Conservation (phyloP, 2,329 filamentous ascomycete genomes). For the Trichoderma atrobrunneum region DNA sequence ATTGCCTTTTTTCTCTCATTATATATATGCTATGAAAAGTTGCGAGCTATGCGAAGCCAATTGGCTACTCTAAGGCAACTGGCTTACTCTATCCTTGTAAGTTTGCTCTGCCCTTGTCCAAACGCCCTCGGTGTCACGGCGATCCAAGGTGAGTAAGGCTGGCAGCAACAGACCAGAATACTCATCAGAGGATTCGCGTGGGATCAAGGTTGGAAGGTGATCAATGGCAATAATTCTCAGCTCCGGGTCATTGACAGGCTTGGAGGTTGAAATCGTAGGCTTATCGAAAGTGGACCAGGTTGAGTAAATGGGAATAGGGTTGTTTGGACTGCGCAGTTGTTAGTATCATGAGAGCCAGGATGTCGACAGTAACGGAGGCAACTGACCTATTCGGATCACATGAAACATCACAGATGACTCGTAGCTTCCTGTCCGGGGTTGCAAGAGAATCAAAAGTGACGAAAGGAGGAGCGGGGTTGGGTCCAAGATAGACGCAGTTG, state of each 20-base stretch:
- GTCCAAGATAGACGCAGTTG: background rate
- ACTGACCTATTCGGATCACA: slow-evolving; percentile 52
- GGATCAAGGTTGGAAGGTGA: slow-evolving; percentile 74
- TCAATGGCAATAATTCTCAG: slow-evolving; percentile 81
- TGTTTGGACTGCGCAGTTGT: slow-evolving; percentile 52
- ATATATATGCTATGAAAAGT: background rate
- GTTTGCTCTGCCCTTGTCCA: slow-evolving; percentile 79
- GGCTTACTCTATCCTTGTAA: slow-evolving; percentile 55
- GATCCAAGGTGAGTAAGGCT: slow-evolving; percentile 70
- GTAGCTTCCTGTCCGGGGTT: background rate
- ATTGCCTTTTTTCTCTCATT: background rate
- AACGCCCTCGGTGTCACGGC: slow-evolving; percentile 66
- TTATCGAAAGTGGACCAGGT: slow-evolving; percentile 56
- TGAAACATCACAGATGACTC: background rate
- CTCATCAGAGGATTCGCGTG: slow-evolving; percentile 78
- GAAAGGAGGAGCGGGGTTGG: background rate
- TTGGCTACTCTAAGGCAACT: background rate
- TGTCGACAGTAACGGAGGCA: no score
- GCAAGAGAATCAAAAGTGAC: background rate
- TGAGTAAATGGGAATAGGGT: slow-evolving; percentile 70
- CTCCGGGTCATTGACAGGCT: slow-evolving; percentile 53
- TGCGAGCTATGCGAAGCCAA: background rate
- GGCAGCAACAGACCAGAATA: slow-evolving; percentile 76
- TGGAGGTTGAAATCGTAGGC: slow-evolving; percentile 42
- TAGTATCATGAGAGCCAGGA: background rate